Evolutionary conservation across 2,329 filamentous ascomycete genomes (phyloP), one percentile per base, ranked within the genome.

Genomic region (Fusarium stilboides): DNA sequence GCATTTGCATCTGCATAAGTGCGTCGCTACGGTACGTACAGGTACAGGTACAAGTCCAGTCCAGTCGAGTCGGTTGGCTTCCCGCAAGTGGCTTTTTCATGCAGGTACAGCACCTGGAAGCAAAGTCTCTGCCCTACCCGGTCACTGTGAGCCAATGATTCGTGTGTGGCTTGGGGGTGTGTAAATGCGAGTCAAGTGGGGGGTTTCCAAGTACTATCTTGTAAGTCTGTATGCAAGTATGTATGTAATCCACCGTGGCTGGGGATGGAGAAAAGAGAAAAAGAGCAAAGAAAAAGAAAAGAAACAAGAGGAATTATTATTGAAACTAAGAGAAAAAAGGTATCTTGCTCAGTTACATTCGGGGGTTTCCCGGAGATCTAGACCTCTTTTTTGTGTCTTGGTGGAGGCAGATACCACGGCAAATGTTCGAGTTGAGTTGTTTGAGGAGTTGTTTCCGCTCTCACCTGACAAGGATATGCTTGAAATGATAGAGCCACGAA

Each of bases 11-110:
- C 14, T 33, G 46, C 44, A 46, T 52, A 28, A 26, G 50, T 58
- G 39, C 19, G 36, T 22, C 15, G 26, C 28, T 45, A 54, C 56
- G 24, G 36, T 60, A 65, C 42, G 47, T 54, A 63, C 39, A 43
- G 43, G 47, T 54, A 63, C 39, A 43, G 43, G 31, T 42, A 66
- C 40, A 40, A 20, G 59, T 49, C 17, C 14, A 12, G 34, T 36
- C 15, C 14, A 36, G 26, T 50, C 65, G 49, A 69, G 65, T 69
- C 66, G 65, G 66, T 69, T 69, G 28, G 51, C 61, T 66, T 69
- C 56, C 66, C 65, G 66, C 65, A 66, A 68, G 55, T 65, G 65
- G 65, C 65, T 69, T 61, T 60, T 69, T 40, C 28, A 69, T 69
- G 66, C 66, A 69, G 66, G 66, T 69, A 69, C 62, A 65, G 46